Evolutionary conservation across 768 basidiomycete species (phyloP).

Genomic region (Mycena chlorophos): DNA sequence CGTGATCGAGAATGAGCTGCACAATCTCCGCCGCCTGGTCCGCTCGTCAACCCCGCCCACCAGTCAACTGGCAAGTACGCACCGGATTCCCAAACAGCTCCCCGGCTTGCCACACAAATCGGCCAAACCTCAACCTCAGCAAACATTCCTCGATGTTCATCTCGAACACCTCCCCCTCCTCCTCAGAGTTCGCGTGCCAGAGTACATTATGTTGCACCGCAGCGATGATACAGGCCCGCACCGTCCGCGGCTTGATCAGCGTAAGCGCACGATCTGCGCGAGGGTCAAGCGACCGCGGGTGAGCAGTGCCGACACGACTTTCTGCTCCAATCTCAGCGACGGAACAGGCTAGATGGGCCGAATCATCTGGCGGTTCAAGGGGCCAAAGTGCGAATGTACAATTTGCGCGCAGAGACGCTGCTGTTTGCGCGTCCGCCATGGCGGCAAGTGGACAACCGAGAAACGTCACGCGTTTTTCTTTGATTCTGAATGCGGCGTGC

Average conservation of each 20-base stretch:
- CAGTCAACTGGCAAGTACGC: constrained; percentile 28
- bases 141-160: constrained; percentile 84
- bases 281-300: constrained; percentile 81
- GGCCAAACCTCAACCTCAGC: constrained; percentile 78
- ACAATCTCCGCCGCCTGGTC: constrained; percentile 78
- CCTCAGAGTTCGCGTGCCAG: constrained; percentile 76
- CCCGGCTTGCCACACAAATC: constrained; percentile 74
- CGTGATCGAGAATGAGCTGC: constrained; percentile 76
- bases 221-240: constrained; percentile 70
- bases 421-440: constrained; percentile 55
- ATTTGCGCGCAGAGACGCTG: constrained; percentile 53
- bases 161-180: constrained; percentile 77
- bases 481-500: background rate
- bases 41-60: background rate
- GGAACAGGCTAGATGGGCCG: background rate
- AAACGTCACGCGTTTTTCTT: background rate
- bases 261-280: constrained; percentile 66
- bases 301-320: constrained; percentile 71
- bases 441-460: background rate
- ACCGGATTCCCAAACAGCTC: constrained; percentile 71
- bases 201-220: constrained; percentile 91
- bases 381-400: constrained; percentile 53
- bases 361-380: constrained; percentile 42
- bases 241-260: constrained; percentile 61
- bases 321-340: constrained; percentile 44